phyloP scores from a whole-genome alignment of 768 basidiomycete genomes.

The Tylopilus rubrobrunneus region DNA sequence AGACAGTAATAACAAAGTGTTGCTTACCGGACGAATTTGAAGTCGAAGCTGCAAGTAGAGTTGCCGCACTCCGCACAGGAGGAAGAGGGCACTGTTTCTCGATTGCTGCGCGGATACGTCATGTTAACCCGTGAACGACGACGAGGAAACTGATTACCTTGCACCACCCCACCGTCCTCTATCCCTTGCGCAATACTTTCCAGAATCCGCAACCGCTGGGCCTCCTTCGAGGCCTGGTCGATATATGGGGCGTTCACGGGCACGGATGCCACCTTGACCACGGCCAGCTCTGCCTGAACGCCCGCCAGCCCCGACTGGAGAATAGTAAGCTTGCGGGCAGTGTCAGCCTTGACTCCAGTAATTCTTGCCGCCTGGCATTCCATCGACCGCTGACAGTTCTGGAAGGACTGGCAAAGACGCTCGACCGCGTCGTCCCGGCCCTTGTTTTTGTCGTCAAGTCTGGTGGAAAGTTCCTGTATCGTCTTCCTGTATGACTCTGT shows the following conservation, averaged over 20 bases:
- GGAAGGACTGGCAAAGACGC: slow-evolving; percentile 3
- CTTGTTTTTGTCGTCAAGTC: slow-evolving; percentile 7
- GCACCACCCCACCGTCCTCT: background rate
- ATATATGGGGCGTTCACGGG: background rate
- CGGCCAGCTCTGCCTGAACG: slow-evolving; percentile 7
- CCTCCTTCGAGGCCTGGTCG: slow-evolving; percentile 7
- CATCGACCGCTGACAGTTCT: background rate
- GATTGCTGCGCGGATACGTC: background rate
- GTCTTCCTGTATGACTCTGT: background rate
- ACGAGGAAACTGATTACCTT: slow-evolving; percentile 4
- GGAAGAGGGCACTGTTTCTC: background rate
- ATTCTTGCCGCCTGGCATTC: slow-evolving; percentile 16
- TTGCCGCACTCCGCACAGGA: background rate
- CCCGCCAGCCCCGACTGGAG: slow-evolving; percentile 12
- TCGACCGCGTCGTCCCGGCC: background rate
- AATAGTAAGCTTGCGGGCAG: slow-evolving; percentile 15
- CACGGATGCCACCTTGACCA: slow-evolving; percentile 2
- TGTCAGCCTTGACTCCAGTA: slow-evolving; percentile 14
- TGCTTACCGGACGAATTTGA: slow-evolving; percentile 7
- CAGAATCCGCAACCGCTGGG: background rate
- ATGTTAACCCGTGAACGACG: background rate
- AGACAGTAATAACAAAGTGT: background rate
- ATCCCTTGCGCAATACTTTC: background rate
- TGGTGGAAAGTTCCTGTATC: slow-evolving; percentile 12
- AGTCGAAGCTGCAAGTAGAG: background rate